phyloP scores from a whole-genome alignment of 345 rosid genomes.

The Sisymbrium altissimum region DNA sequence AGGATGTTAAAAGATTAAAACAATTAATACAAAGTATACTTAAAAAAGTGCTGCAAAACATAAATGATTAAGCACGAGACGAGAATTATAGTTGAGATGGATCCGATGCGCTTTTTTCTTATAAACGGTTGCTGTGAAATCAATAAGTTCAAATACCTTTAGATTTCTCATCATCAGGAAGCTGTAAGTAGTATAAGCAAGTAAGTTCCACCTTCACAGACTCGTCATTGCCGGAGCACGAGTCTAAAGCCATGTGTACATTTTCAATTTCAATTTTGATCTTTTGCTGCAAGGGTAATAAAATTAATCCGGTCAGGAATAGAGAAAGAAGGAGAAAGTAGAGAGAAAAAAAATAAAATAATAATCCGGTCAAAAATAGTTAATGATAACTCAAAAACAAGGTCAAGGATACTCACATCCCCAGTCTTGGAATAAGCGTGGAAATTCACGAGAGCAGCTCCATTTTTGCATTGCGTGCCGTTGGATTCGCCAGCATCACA shows the following conservation, averaged over 20 bases:
- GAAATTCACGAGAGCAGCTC: slow-evolving; percentile 42
- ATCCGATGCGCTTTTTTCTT: background rate
- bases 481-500: slow-evolving; percentile 45
- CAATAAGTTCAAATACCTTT: slow-evolving; percentile 52
- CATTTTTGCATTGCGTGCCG: slow-evolving; percentile 26
- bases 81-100: background rate
- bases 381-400: slow-evolving; percentile 9
- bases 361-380: background rate
- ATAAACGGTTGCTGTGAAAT: background rate
- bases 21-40: background rate
- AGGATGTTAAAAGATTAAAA: slow-evolving; percentile 16
- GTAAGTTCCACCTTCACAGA: slow-evolving; percentile 76
- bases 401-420: slow-evolving; percentile 43
- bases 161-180: slow-evolving; percentile 67
- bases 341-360: background rate
- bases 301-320: background rate
- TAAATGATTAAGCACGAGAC: background rate
- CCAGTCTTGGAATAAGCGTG: slow-evolving; percentile 37
- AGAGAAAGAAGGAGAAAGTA: slow-evolving; percentile 4
- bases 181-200: slow-evolving; percentile 76
- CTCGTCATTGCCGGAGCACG: slow-evolving; percentile 41
- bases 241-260: slow-evolving; percentile 44
- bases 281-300: slow-evolving; percentile 45
- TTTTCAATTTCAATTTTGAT: slow-evolving; percentile 57
- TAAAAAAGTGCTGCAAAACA: background rate